Conservation (phyloP, 1,284 basidiomycete species). For the Ganoderma resinaceum region DNA sequence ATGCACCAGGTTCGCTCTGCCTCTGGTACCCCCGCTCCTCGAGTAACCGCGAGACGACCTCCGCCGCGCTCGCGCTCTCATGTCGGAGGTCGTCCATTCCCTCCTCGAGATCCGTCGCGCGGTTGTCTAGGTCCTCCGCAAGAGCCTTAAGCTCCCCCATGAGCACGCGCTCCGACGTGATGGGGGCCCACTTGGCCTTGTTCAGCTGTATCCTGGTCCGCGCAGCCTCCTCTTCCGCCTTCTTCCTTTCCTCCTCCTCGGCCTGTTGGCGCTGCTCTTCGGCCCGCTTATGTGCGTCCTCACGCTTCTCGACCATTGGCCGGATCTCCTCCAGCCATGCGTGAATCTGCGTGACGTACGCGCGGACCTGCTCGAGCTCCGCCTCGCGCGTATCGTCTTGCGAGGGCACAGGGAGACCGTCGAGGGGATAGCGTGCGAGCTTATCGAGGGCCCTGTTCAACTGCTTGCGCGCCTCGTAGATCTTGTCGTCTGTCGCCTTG, state of each 20-base stretch:
- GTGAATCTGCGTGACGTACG: conserved; percentile 8
- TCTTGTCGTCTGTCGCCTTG: conserved; percentile 10
- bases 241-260: conserved; percentile 12
- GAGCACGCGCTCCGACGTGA: conserved; percentile 3
- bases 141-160: not conserved
- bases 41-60: conserved; percentile 10
- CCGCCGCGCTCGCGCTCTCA: not conserved
- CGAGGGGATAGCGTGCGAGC: conserved; percentile 14
- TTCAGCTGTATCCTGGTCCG: conserved; percentile 2
- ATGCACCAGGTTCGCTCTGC: not conserved
- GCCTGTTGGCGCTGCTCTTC: conserved; percentile 5
- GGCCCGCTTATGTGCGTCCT: not conserved
- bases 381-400: conserved; percentile 1
- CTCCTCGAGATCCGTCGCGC: conserved; percentile 23
- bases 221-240: conserved; percentile 18
- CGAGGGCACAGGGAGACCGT: conserved; percentile 12
- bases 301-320: conserved; percentile 9
- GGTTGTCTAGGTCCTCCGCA: conserved; percentile 15
- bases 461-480: conserved; percentile 11
- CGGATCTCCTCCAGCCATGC: conserved; percentile 17
- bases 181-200: conserved; percentile 8
- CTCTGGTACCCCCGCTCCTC: conserved; percentile 13
- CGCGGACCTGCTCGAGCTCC: conserved; percentile 11
- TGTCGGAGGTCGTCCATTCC: conserved; percentile 16
- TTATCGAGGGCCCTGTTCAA: conserved; percentile 18